These are phyloP conservation scores for Climacium dendroides DNA, from an alignment of 225 moss, liverwort and hornwort species.

Conservation along the genomic window DNA sequence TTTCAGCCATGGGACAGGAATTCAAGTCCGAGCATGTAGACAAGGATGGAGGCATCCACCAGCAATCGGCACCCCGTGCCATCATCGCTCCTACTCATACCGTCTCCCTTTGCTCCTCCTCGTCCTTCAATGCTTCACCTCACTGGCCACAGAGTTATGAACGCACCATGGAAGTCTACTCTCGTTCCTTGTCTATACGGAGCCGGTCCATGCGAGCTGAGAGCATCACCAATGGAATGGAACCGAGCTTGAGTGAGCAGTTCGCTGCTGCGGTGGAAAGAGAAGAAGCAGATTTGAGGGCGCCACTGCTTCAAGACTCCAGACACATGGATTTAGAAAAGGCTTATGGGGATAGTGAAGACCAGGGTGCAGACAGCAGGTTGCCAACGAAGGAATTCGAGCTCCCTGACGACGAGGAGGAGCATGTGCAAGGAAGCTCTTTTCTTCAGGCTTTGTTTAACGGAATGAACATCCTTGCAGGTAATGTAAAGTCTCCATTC, in stretches of 20 bases:
- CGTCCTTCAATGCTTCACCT: constrained; percentile 27
- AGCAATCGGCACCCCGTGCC: constrained; percentile 1
- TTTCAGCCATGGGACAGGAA: constrained; percentile 19
- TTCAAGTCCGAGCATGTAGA: background rate
- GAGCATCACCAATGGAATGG: background rate
- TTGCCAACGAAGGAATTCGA: background rate
- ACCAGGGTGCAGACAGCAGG: background rate
- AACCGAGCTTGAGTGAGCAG: background rate
- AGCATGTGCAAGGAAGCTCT: constrained; percentile 34
- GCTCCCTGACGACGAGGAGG: background rate
- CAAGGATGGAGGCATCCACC: background rate
- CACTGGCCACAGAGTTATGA: constrained; percentile 72
- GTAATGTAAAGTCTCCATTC: background rate
- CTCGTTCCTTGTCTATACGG: constrained; percentile 29
- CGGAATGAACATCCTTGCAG: constrained; percentile 86
- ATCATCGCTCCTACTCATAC: background rate
- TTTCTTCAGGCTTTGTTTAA: constrained; percentile 75
- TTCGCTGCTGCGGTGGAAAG: background rate
- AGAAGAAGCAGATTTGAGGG: constrained; percentile 12
- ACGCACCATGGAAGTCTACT: constrained; percentile 53
- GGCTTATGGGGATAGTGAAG: background rate
- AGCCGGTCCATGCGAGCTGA: background rate
- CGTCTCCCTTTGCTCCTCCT: constrained; percentile 2
- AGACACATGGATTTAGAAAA: constrained; percentile 9
- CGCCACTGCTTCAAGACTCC: constrained; percentile 31